Conservation (phyloP, 176 grass and related monocot genomes). For the Luzula sylvatica region DNA sequence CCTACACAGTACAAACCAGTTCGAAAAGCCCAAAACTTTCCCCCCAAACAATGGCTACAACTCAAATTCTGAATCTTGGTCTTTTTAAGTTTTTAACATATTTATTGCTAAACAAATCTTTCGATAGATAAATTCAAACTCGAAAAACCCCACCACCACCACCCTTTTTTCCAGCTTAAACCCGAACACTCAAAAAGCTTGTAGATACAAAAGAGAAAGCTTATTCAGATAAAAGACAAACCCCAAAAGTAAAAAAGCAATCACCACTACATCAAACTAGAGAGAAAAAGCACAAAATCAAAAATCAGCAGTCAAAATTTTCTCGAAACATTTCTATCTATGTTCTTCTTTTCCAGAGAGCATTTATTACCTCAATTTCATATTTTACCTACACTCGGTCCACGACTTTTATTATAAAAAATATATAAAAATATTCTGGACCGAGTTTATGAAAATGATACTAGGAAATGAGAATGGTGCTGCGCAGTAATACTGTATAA, state of each 20-base stretch:
- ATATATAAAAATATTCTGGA: not conserved
- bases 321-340: slow-evolving; percentile 4
- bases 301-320: slow-evolving; percentile 1
- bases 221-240: slow-evolving; percentile 15
- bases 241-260: slow-evolving; percentile 17
- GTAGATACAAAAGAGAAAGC: slow-evolving; percentile 10
- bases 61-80: slow-evolving; percentile 9
- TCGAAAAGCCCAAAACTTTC: not conserved
- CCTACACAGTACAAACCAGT: not conserved
- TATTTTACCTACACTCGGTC: slow-evolving; percentile 14
- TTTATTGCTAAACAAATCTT: not conserved
- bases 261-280: not conserved
- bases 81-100: slow-evolving; percentile 12
- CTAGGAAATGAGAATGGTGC: slow-evolving; percentile 26
- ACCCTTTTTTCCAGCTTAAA: not conserved
- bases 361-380: slow-evolving; percentile 8
- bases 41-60: not conserved
- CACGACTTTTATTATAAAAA: slow-evolving; percentile 7
- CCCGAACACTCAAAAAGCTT: not conserved
- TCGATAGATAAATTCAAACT: not conserved
- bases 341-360: not conserved
- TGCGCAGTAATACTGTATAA: slow-evolving; percentile 1
- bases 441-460: slow-evolving; percentile 1
- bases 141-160: slow-evolving; percentile 10
- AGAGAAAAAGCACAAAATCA: slow-evolving; percentile 6